Conservation (phyloP, 108 stramenopile genomes). For the Nitzschia putrida region DNA sequence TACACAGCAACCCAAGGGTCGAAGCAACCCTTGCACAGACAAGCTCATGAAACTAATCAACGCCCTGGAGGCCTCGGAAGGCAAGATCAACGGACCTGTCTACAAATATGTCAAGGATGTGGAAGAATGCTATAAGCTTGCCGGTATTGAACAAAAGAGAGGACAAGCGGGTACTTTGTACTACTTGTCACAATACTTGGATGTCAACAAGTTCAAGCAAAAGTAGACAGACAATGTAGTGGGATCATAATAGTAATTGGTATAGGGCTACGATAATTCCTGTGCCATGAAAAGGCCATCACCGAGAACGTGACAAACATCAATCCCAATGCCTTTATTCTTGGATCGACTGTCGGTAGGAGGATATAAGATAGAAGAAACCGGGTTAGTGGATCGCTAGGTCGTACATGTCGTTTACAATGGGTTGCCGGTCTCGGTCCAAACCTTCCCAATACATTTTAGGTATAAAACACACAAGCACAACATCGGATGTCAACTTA, state of each 20-base stretch:
- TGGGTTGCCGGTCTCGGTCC: background rate
- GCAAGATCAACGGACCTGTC: slow-evolving; percentile 61
- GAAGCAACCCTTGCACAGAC: slow-evolving; percentile 58
- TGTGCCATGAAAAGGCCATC: slow-evolving; percentile 87
- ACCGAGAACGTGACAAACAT: slow-evolving; percentile 86
- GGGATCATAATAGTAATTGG: background rate
- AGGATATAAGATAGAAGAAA: background rate
- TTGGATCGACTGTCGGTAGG: slow-evolving; percentile 46
- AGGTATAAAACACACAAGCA: too few species aligned
- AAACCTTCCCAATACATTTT: too few species aligned
- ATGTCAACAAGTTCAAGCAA: slow-evolving; percentile 54
- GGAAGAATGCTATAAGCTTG: slow-evolving; percentile 48
- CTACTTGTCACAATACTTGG: slow-evolving; percentile 61
- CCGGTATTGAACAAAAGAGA: slow-evolving; percentile 39
- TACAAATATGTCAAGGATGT: slow-evolving; percentile 80
- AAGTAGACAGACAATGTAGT: slow-evolving; percentile 36
- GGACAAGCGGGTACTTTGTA: slow-evolving; percentile 56
- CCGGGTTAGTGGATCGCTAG: background rate
- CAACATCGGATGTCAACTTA: slow-evolving; percentile 41
- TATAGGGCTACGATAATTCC: slow-evolving; percentile 48
- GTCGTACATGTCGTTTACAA: background rate
- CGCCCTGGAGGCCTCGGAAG: slow-evolving; percentile 70
- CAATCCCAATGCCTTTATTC: slow-evolving; percentile 94
- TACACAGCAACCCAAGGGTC: slow-evolving; percentile 39
- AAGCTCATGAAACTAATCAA: slow-evolving; percentile 73